Evolutionary conservation across 352 stramenopile species (phyloP), one percentile per base, ranked within the genome.

Genomic region (Globisporangium nagaii): DNA sequence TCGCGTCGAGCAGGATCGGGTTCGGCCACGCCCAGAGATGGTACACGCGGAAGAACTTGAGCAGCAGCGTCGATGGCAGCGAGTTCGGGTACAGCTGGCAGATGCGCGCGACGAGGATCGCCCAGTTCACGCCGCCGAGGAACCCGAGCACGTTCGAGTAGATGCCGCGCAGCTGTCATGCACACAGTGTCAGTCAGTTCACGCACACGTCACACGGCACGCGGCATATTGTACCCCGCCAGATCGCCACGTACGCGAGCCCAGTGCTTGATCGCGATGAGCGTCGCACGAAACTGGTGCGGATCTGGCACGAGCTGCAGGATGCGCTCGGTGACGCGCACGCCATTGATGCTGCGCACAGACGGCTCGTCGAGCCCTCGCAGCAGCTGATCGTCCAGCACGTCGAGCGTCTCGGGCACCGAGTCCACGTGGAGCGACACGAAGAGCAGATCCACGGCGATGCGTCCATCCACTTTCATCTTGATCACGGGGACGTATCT

Each of bases 91-190:
- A 96, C 17, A 96, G 71, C 64, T 98, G 91, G 62, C 88, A 98
- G 13, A 99, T 88, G 27, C 90, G 90, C 34, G 93, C 96, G 13
- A 98, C 93, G 19, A 99, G 78, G 50, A 99, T 99, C 25, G 96
- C 96, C 80, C 89, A 99, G 70, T 99, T 99, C 2, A 99, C 90
- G 15, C 97, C 97, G 41, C 97, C 97, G 1, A 99, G 69, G 62
- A 99, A 99, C 15, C 97, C 97, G 24, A 99, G 73, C 30, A 98
- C 95, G 73, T 99, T 99, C n/a, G 90, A 98, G 70, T 99, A 99
- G 52, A 99, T 83, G 30, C 97, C 97, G 25, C 97, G 87, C 36
- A 93, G 66, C 73, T 93, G 47, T 17, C 5, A 15, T 25, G 13
- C 19, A 27, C 39, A 39, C 40, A 6, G 25, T 34, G 40, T 40